These are phyloP conservation scores for Adenanthera pavonina DNA, from an alignment of 306 rosid species.

Conservation along the genomic window DNA sequence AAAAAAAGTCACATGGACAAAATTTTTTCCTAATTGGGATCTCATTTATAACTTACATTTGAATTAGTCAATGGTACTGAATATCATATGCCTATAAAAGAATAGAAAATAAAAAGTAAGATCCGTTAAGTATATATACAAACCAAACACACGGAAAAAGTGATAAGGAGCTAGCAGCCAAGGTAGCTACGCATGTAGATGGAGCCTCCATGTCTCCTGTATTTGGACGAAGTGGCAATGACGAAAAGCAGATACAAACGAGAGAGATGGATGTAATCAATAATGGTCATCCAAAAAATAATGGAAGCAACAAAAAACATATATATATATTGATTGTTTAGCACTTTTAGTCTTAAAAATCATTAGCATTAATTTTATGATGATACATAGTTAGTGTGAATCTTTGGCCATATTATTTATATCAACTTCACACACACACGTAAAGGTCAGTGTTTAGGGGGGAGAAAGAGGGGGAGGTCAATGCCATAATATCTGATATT, in stretches of 20 bases:
- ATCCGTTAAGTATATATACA: neutral
- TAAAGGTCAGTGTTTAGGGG: too few species aligned
- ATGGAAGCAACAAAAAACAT: neutral
- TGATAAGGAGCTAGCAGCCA: slow-evolving; percentile 42
- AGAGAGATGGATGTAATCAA: neutral
- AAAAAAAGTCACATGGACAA: too few species aligned
- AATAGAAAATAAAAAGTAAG: too few species aligned
- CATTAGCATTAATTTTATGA: neutral
- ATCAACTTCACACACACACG: too few species aligned
- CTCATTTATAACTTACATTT: too few species aligned
- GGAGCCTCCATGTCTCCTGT: slow-evolving; percentile 43
- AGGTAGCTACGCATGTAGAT: slow-evolving; percentile 42
- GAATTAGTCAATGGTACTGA: too few species aligned
- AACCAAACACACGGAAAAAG: slow-evolving; percentile 28
- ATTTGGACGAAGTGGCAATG: neutral
- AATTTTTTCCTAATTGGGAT: too few species aligned
- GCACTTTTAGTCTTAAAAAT: neutral
- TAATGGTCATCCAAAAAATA: neutral
- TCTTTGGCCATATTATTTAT: too few species aligned
- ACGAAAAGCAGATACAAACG: slow-evolving; percentile 22
- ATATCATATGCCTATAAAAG: too few species aligned
- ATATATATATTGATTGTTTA: neutral
- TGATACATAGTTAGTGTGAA: neutral
- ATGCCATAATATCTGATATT: too few species aligned
- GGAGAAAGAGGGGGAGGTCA: too few species aligned